Evolutionary conservation across 2,329 filamentous ascomycete species (phyloP), one percentile per base, ranked within the genome.

Genomic region (Sporothrix curviconia): DNA sequence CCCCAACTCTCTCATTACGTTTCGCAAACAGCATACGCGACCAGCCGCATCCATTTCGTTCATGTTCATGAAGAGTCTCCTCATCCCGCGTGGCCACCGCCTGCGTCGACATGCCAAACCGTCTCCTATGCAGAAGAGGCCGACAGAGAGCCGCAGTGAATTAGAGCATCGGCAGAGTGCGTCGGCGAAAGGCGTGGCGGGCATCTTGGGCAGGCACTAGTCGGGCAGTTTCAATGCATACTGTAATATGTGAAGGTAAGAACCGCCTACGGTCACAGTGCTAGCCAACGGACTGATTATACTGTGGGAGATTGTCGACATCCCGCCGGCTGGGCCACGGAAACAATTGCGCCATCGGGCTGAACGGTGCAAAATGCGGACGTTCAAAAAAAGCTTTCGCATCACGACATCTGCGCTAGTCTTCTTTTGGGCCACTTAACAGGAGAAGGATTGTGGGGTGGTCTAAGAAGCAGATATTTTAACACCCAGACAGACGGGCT

Each of bases 321-420:
- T 63, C 63, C 28, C n/a, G 51, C 37, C 36, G 36, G 56, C 39
- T n/a, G 40, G 14, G 53, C 19, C 14, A 34, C 14, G 12, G 39
- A 39, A 37, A 30, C 49, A 57, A 64, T 64, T 62, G 62, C 62
- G 62, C 61, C 62, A 64, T 64, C 58, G 57, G 32, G n/a, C 30
- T 36, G 42, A 40, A 22, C 25, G 19, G 19, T 15, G 42, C 39
- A 28, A 52, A 57, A 52, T 59, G 55, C n/a, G 24, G n/a, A 24
- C 32, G 36, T n/a, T 7, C 19, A 39, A 32, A 22, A 59, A 62
- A 60, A 62, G 55, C 43, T 44, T 59, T 57, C 55, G 65, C n/a
- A 72, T 72, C 69, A 71, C 70, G 69, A 70, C 65, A 72, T 71
- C 67, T 62, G 60, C 69, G 66, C 70, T 72, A 72, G 60, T 59